phyloP scores from a whole-genome alignment of 768 basidiomycete genomes.

The Calocera cornea region DNA sequence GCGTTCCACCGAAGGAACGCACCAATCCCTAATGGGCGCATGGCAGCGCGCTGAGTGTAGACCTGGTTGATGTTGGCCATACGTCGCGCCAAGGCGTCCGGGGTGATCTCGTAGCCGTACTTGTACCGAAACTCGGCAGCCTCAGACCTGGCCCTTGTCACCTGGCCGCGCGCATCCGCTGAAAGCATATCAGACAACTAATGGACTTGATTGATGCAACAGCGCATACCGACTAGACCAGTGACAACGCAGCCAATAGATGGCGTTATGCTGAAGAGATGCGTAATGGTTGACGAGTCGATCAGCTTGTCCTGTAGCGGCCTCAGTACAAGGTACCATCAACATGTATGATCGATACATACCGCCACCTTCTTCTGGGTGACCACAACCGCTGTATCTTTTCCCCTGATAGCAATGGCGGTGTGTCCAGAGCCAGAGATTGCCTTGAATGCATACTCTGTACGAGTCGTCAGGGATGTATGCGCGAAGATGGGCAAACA shows the following conservation, averaged over 20 bases:
- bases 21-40: slow-evolving; percentile 96
- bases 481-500: neutral
- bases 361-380: slow-evolving; percentile 98
- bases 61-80: slow-evolving; percentile 98
- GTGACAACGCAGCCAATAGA: slow-evolving; percentile 97
- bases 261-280: slow-evolving; percentile 90
- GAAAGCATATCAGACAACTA: slow-evolving; percentile 4
- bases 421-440: slow-evolving; percentile 96
- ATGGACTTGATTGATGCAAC: no score
- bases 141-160: slow-evolving; percentile 70
- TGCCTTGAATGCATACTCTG: slow-evolving; percentile 99
- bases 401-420: slow-evolving; percentile 80
- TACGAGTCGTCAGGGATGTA: neutral
- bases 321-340: neutral
- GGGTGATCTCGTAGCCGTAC: slow-evolving; percentile 95
- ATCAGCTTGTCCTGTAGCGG: slow-evolving; percentile 83
- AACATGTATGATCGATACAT: slow-evolving; percentile 23
- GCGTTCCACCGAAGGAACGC: slow-evolving; percentile 21
- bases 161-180: slow-evolving; percentile 91
- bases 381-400: slow-evolving; percentile 88
- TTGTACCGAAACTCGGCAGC: slow-evolving; percentile 91
- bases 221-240: slow-evolving; percentile 68
- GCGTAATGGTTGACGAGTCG: slow-evolving; percentile 85
- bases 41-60: slow-evolving; percentile 92
- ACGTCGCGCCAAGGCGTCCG: slow-evolving; percentile 85